Evolutionary conservation across 306 rosid species (phyloP).

Genomic region (Astragalus glycyphyllos): DNA sequence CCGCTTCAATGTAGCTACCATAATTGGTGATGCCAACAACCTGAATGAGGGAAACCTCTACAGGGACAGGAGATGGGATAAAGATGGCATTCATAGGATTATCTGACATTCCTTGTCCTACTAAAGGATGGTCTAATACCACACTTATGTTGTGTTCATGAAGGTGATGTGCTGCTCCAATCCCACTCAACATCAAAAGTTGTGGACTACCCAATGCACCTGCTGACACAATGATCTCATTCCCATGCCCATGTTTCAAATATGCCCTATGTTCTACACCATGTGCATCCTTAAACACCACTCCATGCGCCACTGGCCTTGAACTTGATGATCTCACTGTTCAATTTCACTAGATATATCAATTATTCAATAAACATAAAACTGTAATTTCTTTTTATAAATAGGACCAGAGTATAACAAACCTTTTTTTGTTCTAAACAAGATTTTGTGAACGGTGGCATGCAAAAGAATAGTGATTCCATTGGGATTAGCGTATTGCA

Average conservation of each 20-base stretch:
- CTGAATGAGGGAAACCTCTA: slow-evolving; percentile 48
- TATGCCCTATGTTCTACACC: slow-evolving; percentile 56
- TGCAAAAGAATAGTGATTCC: slow-evolving; percentile 58
- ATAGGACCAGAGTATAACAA: no score
- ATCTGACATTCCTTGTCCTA: slow-evolving; percentile 72
- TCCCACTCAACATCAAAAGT: slow-evolving; percentile 69
- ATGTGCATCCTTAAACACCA: slow-evolving; percentile 49
- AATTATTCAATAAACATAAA: background rate
- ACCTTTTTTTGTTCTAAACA: slow-evolving; percentile 46
- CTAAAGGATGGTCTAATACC: slow-evolving; percentile 59
- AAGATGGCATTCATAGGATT: slow-evolving; percentile 75
- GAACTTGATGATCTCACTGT: slow-evolving; percentile 22
- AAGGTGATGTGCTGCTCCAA: slow-evolving; percentile 58
- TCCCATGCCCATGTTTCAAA: slow-evolving; percentile 41
- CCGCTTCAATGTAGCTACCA: slow-evolving; percentile 68
- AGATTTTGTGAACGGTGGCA: slow-evolving; percentile 59
- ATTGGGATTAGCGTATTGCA: slow-evolving; percentile 60
- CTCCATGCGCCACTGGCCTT: slow-evolving; percentile 70
- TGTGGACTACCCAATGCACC: slow-evolving; percentile 93
- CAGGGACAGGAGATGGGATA: slow-evolving; percentile 68
- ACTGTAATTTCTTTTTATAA: no score
- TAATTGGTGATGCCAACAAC: slow-evolving; percentile 46
- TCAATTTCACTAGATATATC: background rate
- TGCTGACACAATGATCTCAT: slow-evolving; percentile 64
- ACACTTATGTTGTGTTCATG: slow-evolving; percentile 54